Base-by-base conservation (phyloP, 2,329 filamentous ascomycete species). In the Plectosphaerella cucumerina region DNA sequence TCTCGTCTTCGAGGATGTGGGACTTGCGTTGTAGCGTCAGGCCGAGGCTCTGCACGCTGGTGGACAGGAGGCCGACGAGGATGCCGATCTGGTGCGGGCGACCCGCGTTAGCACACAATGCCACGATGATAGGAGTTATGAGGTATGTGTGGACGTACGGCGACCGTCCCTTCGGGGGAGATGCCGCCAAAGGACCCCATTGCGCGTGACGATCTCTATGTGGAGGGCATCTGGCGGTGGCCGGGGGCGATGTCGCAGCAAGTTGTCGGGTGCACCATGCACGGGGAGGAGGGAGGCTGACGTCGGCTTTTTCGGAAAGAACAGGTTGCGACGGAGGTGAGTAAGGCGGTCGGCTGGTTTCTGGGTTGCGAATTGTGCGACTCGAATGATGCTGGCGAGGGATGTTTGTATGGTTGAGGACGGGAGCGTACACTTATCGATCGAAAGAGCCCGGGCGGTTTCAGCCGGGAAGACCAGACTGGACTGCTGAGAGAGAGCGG, bases 11-110 rank as follows among this genome's bases (percentile, higher is more conserved):
- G 65, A 97, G 85, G 59, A 99, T 87, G 73, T 99, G 94, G 57
- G 94, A 97, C 72, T 99, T 97, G 67, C 94, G 90, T 73, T 99
- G 94, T 22, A 99, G 80, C 31, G 94, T 99, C 58, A 99, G 81
- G 59, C 94, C 94, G 62, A 99, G 78, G 68, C 92, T 96, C 70
- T 99, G 94, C 21, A 97, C 83, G 67, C 91, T 94, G 53, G 94
- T 97, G 52, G 93, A 97, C 60, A 97, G 69, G 58, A 99, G 81
- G 61, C 94, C 94, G 65, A 97, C 93, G 57, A 97, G 72, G 65
- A 99, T 91, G 64, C 94, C 94, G 65, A 97, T 81, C 90, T 95
- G 65, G 49, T 53, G n/a, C n/a, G n/a, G 39, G 10, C n/a, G 44
- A n/a, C 12, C 26, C 26, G 12, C 2, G 26, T 42, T 20, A 42